Conservation (phyloP, 1,139 yeast genomes). For the Tardiomyces digboiensis region DNA sequence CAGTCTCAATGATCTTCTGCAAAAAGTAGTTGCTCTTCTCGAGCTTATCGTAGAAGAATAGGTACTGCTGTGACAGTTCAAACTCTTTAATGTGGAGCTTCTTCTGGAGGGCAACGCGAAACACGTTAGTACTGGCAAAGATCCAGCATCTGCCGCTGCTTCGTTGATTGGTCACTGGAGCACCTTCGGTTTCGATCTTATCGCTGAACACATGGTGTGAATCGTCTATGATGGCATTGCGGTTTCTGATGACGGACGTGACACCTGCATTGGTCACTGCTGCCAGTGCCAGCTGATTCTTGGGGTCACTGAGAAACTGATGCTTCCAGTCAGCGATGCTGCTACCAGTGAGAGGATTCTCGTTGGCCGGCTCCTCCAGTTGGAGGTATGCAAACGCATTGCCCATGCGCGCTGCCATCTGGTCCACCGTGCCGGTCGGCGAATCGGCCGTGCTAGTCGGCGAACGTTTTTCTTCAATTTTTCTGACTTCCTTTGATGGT, state of each 20-base stretch:
- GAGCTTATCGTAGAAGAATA: conserved; percentile 47
- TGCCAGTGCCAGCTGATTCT: conserved; percentile 49
- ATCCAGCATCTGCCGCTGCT: conserved; percentile 62
- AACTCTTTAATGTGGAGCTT: conserved; percentile 43
- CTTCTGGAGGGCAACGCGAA: conserved; percentile 45
- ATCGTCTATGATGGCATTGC: conserved; percentile 29
- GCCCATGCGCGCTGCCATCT: neutral
- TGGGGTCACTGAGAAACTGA: conserved; percentile 39
- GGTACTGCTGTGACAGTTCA: conserved; percentile 49
- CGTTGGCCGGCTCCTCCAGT: neutral
- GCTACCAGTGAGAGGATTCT: conserved; percentile 29
- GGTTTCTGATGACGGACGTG: conserved; percentile 35
- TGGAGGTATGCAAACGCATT: neutral
- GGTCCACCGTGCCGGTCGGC: no score
- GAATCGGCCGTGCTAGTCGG: neutral
- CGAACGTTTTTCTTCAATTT: conserved; percentile 12
- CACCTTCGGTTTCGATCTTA: conserved; percentile 45
- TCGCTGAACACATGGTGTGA: conserved; percentile 43
- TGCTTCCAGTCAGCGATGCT: conserved; percentile 42
- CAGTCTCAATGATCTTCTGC: conserved; percentile 48
- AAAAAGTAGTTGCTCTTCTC: conserved; percentile 53
- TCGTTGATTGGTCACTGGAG: conserved; percentile 50
- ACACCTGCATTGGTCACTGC: conserved; percentile 47
- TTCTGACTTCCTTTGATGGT: conserved; percentile 6
- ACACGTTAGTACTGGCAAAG: conserved; percentile 55